Base-by-base conservation (phyloP, 768 basidiomycete species). In the Lanmaoa pseudosensibilis region DNA sequence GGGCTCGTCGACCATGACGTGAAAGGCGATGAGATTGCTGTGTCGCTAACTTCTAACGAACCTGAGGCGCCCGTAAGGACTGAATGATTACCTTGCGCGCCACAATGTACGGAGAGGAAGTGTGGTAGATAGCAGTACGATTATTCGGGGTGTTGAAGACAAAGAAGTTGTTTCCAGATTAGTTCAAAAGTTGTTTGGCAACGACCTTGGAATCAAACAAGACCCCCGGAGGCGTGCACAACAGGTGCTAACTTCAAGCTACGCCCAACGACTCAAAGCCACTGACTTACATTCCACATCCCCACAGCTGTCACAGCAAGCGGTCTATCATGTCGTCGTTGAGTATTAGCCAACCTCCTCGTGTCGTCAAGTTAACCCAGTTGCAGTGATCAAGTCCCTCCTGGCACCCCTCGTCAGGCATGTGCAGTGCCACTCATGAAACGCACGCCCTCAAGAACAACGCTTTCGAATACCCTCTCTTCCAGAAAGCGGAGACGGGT, bases 401-500 rank as follows among this genome's bases (percentile, higher is more conserved):
- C 71, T 32, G 59, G 55, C 34, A 69, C 68, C 33, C 70, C 70
- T 16, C 67, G 52, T 55, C 65, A 58, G 18, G 46, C 56, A 59
- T 71, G 64, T 57, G 55, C 55, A 32, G 68, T 56, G 58, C 61
- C 66, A 65, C 62, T 53, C 63, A 32, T 70, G 67, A 77, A 77
- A 50, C 76, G 77, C 7, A 69, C 70, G 7, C 67, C 72, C 9
- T 75, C 76, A 30, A 69, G 70, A 54, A 65, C 71, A 30, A 77
- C 73, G 13, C 67, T 75, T 41, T 75, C 75, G 9, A 76, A 74
- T 52, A 66, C 73, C 38, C 77, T 74, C 27, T 79, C 79, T 7
- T 57, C 68, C 43, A 51, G 72, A 50, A 80, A 80, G 58, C 66
- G 77, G 36, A 68, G 78, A 60, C 69, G 79, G 18, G 67, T 79